Percentiles rank a stretch among this genome's conserved stretches.
These are phyloP conservation scores for Musa beccarii DNA, from an alignment of 176 grass and related monocot species.

Conservation along the genomic window DNA sequence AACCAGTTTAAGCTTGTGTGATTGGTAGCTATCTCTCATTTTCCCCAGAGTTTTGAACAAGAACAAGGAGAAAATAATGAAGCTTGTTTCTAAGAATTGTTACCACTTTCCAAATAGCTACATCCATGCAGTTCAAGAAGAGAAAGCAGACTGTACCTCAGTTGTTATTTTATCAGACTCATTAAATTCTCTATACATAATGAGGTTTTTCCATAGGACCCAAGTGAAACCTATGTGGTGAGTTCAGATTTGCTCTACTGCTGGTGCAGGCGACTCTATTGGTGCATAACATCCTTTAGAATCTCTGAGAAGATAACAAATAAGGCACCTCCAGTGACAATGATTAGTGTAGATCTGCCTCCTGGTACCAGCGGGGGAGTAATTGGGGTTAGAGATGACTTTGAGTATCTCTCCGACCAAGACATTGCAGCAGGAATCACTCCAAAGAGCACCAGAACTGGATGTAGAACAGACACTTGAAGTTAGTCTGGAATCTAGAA, in stretches of 20 bases:
- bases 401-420: slow-evolving; percentile 90
- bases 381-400: slow-evolving; percentile 34
- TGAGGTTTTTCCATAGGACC: too few relatives aligned
- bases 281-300: slow-evolving; percentile 50
- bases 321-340: slow-evolving; percentile 50
- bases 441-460: slow-evolving; percentile 88
- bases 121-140: too few relatives aligned
- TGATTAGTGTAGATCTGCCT: slow-evolving; percentile 51
- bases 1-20: too few relatives aligned
- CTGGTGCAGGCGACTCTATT: slow-evolving; percentile 9
- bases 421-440: slow-evolving; percentile 84
- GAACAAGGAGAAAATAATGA: too few relatives aligned
- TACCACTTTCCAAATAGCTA: too few relatives aligned
- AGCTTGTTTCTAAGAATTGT: too few relatives aligned
- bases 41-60: too few relatives aligned
- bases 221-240: too few relatives aligned
- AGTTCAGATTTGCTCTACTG: background rate
- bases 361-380: slow-evolving; percentile 50
- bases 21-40: too few relatives aligned
- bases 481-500: background rate
- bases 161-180: too few relatives aligned
- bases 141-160: too few relatives aligned
- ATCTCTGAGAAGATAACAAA: slow-evolving; percentile 71
- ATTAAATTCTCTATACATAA: too few relatives aligned
- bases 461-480: slow-evolving; percentile 29